These are phyloP conservation scores for Kluyveromyces marxianus DNA, from an alignment of 1,139 yeast species.

Conservation along the genomic window DNA sequence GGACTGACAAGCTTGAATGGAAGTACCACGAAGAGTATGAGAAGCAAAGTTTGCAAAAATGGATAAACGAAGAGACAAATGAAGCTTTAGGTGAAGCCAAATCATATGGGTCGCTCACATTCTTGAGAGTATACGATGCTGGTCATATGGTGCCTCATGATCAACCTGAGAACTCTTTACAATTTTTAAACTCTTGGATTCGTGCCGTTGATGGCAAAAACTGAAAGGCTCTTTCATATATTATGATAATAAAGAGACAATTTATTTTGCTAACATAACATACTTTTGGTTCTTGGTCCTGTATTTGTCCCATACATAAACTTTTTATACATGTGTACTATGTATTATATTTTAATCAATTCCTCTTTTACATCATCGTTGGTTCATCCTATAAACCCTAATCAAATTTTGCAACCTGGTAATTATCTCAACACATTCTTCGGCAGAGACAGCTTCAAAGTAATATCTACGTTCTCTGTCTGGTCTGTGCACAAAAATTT, in stretches of 20 bases:
- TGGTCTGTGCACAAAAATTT: constrained; percentile 67
- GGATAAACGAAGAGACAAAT: constrained; percentile 34
- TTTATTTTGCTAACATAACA: not conserved
- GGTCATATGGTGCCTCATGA: constrained; percentile 72
- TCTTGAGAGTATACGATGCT: constrained; percentile 51
- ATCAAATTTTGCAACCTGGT: constrained; percentile 50
- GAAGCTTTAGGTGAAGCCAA: constrained; percentile 47
- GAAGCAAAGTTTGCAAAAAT: constrained; percentile 34
- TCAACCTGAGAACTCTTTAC: constrained; percentile 62
- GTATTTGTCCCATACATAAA: constrained; percentile 15
- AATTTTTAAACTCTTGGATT: constrained; percentile 70
- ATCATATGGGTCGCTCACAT: constrained; percentile 45
- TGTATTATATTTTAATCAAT: not conserved
- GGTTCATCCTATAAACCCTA: constrained; percentile 42
- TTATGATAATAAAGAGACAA: too few relatives aligned
- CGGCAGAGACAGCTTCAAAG: constrained; percentile 61
- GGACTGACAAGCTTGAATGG: constrained; percentile 70
- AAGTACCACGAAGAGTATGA: constrained; percentile 38
- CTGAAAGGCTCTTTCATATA: not conserved
- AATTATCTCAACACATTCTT: constrained; percentile 70
- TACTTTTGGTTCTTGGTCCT: not conserved
- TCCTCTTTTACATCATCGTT: constrained; percentile 2
- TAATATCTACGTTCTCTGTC: constrained; percentile 72
- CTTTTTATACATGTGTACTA: not conserved
- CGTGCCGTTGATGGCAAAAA: constrained; percentile 32